Evolutionary conservation across 2,329 filamentous ascomycete species (phyloP), one percentile per base, ranked within the genome.

Genomic region (Sporothrix curviconia): DNA sequence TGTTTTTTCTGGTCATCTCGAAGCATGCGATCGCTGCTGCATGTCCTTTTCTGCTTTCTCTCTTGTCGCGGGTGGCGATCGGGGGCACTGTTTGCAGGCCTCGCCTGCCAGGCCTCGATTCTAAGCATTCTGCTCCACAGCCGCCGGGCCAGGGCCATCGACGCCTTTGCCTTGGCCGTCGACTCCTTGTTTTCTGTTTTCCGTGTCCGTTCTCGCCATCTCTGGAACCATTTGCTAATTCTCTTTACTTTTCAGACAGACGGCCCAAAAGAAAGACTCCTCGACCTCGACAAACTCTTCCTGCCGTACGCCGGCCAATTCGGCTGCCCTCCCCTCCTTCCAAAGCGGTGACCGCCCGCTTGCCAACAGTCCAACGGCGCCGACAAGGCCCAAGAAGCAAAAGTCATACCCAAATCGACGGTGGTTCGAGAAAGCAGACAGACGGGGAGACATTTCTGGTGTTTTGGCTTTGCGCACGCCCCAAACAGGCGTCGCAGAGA

Each of bases 11-110:
- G 53, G 24, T 28, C 40, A 56, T 56, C 50, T 53, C 40, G 8
- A 44, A 9, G 17, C 55, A 55, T 57, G 61, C 61, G 61, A 62
- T 61, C 56, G 30, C 49, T 28, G 28, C 56, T 50, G 42, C 3
- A 9, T 43, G 37, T 24, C 14, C 43, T 59, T 63, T 61, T 59
- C 30, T 43, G 19, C 40, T 24, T 57, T 55, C 39, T 17, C 17
- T 43, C 22, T 36, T 44, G 17, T 58, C 37, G 51, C 3, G 17
- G 37, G 25, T 28, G 49, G 36, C 25, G 17, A 42, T 56, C 22
- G 32, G 22, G 12, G 37, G 40, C 52, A 32, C 47, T 59, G 32
- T 52, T 49, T 58, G 57, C 51, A 42, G 15, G 25, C 51, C 51
- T 43, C 25, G 34, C 22, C 37, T 14, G 5, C 50, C 50, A 53